phyloP scores from a whole-genome alignment of 2,329 filamentous ascomycete species.

The Aspergillus sp. region DNA sequence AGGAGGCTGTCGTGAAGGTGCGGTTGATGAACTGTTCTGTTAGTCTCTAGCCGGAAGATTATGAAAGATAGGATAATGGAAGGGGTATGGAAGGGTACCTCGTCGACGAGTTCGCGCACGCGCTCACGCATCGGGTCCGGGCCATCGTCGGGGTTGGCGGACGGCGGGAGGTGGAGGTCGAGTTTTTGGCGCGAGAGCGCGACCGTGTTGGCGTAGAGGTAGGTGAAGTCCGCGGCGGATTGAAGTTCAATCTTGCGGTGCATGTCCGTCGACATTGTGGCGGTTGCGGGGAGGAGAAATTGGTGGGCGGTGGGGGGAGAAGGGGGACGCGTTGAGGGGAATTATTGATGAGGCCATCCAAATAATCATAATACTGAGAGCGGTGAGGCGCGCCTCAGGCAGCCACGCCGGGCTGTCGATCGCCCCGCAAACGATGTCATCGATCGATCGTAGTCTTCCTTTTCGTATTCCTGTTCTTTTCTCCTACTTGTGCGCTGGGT shows the following conservation, averaged over 20 bases:
- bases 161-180: slow-evolving; percentile 47
- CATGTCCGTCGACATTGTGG: slow-evolving; percentile 3
- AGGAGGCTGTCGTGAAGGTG: slow-evolving; percentile 43
- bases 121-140: slow-evolving; percentile 45
- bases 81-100: slow-evolving; percentile 21
- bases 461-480: slow-evolving; percentile 1
- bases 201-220: slow-evolving; percentile 46
- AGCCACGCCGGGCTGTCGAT: slow-evolving; percentile 4
- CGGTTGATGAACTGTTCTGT: slow-evolving; percentile 40
- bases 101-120: slow-evolving; percentile 41
- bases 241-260: slow-evolving; percentile 53
- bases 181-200: slow-evolving; percentile 46
- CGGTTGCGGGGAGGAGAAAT: background rate
- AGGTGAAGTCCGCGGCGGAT: slow-evolving; percentile 48
- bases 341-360: too few species aligned
- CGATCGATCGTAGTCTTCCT: slow-evolving; percentile 7
- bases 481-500: background rate
- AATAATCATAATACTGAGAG: background rate
- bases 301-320: background rate
- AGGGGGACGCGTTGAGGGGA: background rate
- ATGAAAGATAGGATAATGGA: slow-evolving; percentile 2
- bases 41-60: background rate
- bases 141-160: slow-evolving; percentile 35
- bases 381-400: background rate
- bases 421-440: slow-evolving; percentile 21